Evolutionary conservation across 352 stramenopile species (phyloP).

Genomic region (Pythium grandisporangium): DNA sequence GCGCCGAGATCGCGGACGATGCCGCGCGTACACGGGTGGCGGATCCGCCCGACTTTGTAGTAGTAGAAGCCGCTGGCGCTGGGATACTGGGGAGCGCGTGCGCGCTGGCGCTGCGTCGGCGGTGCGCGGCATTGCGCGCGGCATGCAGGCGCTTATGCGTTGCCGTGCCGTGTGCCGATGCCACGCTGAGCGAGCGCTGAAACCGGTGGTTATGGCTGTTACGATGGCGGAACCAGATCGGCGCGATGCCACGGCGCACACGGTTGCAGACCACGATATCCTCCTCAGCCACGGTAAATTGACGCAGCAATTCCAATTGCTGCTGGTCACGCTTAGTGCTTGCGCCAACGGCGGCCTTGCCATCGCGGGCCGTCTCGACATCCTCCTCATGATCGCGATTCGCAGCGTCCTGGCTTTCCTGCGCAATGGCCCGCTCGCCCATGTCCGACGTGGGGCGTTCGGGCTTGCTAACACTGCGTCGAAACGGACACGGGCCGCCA

Average conservation of each 20-base stretch:
- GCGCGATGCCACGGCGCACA: conserved; percentile 45
- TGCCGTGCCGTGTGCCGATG: conserved; percentile 28
- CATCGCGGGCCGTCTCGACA: too few species aligned
- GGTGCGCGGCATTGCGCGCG: too few species aligned
- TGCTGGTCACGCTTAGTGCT: conserved; percentile 41
- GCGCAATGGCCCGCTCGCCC: conserved; percentile 30
- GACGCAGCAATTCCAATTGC: conserved; percentile 48
- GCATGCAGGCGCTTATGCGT: conserved; percentile 24
- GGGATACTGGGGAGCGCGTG: background rate
- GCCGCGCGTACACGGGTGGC: too few species aligned
- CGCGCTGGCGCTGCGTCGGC: background rate
- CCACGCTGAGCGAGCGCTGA: conserved; percentile 38
- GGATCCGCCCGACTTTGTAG: too few species aligned
- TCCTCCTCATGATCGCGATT: too few species aligned
- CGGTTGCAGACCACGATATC: conserved; percentile 68
- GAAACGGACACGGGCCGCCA: conserved; percentile 20
- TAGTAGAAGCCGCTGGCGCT: too few species aligned
- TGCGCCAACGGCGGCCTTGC: too few species aligned
- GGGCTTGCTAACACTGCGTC: conserved; percentile 39
- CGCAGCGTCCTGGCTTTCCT: conserved; percentile 22
- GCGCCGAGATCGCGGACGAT: too few species aligned
- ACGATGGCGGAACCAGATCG: conserved; percentile 28
- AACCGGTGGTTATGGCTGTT: conserved; percentile 22
- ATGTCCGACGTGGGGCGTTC: conserved; percentile 55
- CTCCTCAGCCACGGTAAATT: conserved; percentile 54